phyloP scores from a whole-genome alignment of 2,329 filamentous ascomycete genomes.

The Cytospora piceae region DNA sequence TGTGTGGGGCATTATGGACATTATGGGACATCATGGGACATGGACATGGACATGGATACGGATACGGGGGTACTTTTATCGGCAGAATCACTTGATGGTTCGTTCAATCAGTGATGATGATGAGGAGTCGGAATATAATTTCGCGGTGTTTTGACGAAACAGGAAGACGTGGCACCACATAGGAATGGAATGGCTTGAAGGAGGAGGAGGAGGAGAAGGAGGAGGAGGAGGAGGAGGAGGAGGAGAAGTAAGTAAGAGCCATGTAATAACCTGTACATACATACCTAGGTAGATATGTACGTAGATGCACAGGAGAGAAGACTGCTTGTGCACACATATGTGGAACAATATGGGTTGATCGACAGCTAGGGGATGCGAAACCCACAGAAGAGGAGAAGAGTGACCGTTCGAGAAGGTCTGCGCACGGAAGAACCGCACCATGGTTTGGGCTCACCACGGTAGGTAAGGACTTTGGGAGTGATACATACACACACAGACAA shows the following conservation, averaged over 20 bases:
- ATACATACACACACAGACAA: no score
- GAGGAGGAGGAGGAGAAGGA: constrained; percentile 19
- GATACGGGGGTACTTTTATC: background rate
- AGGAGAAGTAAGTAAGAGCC: constrained; percentile 23
- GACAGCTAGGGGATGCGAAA: constrained; percentile 16
- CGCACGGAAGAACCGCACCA: background rate
- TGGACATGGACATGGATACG: background rate
- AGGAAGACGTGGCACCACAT: background rate
- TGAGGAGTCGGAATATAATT: no score
- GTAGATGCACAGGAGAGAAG: constrained; percentile 13
- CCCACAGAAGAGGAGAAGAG: constrained; percentile 13
- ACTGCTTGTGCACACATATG: background rate
- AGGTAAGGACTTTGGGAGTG: background rate
- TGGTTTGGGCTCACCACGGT: background rate
- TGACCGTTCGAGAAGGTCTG: constrained; percentile 15
- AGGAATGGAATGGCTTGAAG: background rate
- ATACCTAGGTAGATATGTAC: no score
- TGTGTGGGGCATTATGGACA: background rate
- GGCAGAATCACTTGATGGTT: no score
- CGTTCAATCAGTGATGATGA: background rate
- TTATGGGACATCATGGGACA: no score
- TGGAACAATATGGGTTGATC: constrained; percentile 7
- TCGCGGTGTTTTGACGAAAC: background rate
- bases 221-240: no score
- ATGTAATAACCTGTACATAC: no score